Evolutionary conservation across 352 stramenopile species (phyloP).

Genomic region (Blastocystis hominis): DNA sequence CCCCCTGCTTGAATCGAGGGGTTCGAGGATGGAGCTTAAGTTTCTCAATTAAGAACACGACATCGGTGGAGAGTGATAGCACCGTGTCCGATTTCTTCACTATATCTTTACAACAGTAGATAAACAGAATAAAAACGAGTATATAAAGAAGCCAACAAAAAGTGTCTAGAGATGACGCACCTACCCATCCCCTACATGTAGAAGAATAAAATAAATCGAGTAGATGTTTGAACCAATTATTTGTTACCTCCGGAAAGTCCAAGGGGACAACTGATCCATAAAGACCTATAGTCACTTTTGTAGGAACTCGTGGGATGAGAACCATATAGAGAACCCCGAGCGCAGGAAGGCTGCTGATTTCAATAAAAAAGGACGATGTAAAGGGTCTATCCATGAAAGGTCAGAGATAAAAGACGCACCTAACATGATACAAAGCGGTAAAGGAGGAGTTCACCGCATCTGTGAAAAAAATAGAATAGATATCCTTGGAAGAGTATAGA

Average conservation of each 20-base stretch:
- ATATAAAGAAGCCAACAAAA: not conserved
- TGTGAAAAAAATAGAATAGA: not conserved
- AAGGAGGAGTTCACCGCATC: not conserved
- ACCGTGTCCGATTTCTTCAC: not conserved
- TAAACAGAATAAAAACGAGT: not conserved
- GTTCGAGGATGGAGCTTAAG: not conserved
- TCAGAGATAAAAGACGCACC: not conserved
- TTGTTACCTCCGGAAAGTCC: not conserved
- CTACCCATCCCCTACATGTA: not conserved
- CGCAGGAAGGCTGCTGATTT: not conserved
- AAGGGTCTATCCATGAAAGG: not conserved
- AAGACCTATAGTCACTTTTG: not conserved
- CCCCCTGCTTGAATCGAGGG: not conserved
- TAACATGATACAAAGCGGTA: not conserved
- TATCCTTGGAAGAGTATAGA: no score
- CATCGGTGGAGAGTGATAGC: not conserved
- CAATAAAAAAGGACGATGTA: not conserved
- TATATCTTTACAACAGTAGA: not conserved
- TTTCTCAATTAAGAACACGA: not conserved
- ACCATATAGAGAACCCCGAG: not conserved
- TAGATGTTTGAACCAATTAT: not conserved
- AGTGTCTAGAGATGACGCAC: not conserved
- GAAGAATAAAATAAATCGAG: not conserved
- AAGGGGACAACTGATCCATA: not conserved
- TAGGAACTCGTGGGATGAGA: not conserved